Conservation (phyloP, 2,329 filamentous ascomycete genomes). For the Botryotinia narcissicola region DNA sequence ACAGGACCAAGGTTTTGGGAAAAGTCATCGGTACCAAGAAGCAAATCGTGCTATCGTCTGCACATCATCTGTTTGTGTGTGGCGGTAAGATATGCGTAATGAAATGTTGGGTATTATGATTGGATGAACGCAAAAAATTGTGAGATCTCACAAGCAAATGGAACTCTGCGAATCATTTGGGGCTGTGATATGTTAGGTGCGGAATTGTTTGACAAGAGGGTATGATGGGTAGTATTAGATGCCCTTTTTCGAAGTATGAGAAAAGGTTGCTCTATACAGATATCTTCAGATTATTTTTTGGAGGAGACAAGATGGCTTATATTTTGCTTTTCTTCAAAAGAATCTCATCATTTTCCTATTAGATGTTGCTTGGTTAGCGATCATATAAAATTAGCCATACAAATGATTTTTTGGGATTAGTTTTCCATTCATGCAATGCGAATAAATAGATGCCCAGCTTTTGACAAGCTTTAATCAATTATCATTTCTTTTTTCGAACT, state of each 20-base stretch:
- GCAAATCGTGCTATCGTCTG: not conserved
- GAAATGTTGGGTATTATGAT: not conserved
- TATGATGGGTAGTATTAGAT: not conserved
- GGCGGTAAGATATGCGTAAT: not conserved
- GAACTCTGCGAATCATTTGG: conserved; percentile 1
- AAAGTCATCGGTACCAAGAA: not conserved
- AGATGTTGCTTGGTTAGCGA: not conserved
- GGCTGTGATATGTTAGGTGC: not conserved
- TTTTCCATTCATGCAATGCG: not conserved
- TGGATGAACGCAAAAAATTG: not conserved
- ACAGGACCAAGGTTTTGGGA: not conserved
- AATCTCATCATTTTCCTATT: not conserved
- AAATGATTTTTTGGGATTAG: not conserved
- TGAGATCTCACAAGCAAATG: not conserved
- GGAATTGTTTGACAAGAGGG: not conserved
- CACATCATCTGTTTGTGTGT: not conserved
- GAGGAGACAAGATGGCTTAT: not conserved
- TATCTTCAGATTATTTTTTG: not conserved
- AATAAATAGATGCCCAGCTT: not conserved
- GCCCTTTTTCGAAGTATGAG: not conserved
- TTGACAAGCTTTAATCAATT: not conserved
- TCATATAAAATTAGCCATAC: not conserved
- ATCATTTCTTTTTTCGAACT: not conserved
- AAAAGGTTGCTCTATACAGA: not conserved
- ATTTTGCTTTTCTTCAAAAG: not conserved